Evolutionary conservation across 2,329 filamentous ascomycete genomes (phyloP).

Genomic region (Zopfia rhizophila): DNA sequence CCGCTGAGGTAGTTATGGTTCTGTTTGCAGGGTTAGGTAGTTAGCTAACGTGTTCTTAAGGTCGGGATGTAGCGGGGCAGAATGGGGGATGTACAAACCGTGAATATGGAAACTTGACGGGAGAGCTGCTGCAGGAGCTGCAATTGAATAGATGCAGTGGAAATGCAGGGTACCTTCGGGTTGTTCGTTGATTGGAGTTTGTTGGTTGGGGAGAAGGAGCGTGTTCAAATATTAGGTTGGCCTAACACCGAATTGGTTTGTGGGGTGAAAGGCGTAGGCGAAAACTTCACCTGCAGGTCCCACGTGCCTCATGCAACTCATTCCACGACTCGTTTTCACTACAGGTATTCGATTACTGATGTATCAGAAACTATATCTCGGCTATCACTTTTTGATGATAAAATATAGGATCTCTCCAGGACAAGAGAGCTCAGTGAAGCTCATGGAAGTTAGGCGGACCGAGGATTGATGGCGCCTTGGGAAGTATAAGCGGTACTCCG

Average conservation of each 20-base stretch:
- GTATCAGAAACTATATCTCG: no score
- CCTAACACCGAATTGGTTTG: slow-evolving; percentile 27
- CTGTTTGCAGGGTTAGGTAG: slow-evolving; percentile 19
- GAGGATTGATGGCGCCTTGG: no score
- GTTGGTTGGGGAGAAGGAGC: slow-evolving; percentile 14
- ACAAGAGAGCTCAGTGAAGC: no score
- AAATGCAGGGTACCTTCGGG: slow-evolving; percentile 2
- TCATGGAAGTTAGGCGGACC: no score
- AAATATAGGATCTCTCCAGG: no score
- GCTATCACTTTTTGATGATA: no score
- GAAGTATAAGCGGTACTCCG: no score
- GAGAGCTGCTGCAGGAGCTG: slow-evolving; percentile 2
- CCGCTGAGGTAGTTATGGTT: slow-evolving; percentile 18
- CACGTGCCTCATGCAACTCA: slow-evolving; percentile 10
- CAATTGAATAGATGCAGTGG: slow-evolving; percentile 11
- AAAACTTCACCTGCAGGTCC: slow-evolving; percentile 12
- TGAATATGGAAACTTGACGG: not conserved
- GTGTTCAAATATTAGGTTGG: slow-evolving; percentile 23
- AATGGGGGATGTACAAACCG: slow-evolving; percentile 8
- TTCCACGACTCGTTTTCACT: not conserved
- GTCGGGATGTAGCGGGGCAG: slow-evolving; percentile 19
- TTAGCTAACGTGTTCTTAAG: slow-evolving; percentile 43
- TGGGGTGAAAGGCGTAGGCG: slow-evolving; percentile 21
- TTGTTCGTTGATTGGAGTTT: not conserved
- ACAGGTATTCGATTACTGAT: no score